Base-by-base conservation (phyloP, 2,329 filamentous ascomycete species). In the Cladosporium colombiae region DNA sequence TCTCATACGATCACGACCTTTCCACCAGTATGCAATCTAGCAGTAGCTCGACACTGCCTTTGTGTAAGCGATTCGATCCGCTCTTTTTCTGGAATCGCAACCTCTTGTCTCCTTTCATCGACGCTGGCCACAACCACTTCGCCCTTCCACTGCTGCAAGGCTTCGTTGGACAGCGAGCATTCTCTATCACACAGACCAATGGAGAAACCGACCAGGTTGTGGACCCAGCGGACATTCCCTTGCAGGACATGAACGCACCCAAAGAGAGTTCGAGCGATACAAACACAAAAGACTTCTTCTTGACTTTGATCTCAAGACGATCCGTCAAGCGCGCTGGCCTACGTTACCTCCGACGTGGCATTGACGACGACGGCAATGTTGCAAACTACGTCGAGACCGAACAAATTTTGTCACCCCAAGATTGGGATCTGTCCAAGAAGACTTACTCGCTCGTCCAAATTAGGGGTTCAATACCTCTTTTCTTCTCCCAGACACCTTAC, bases 351-450 rank as follows among this genome's bases (percentile, higher is more conserved):
- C 89, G 95, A 11, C 89, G 95, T 29, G 95, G 95, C 7, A 87
- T 97, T 25, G 93, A 99, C 71, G 93, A 98, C 66, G 88, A 93
- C 66, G 95, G 95, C 0, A 89, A 91, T 72, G 88, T 91, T 5
- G 95, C 95, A 21, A 99, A 99, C 74, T 89, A 85, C 31, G 94
- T 98, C 23, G 95, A 99, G 80, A 97, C 94, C 0, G 95, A 99
- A 75, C 95, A 99, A 77, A 90, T 99, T 11, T 83, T 99, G 2
- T 95, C 92, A 0, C 85, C 86, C 0, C 82, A 88, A 1, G 83
- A 83, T 0, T 93, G 91, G 88, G 83, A 88, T 21, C 75, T 83
- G 0, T 79, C 83, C 14, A 76, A 79, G 14, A 91, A 87, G 70
- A 83, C 89, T 2, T 91, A 92, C 76, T 97, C 93, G 0, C 96